Conservation (phyloP, 2,329 filamentous ascomycete species). For the Triangularia setosa region DNA sequence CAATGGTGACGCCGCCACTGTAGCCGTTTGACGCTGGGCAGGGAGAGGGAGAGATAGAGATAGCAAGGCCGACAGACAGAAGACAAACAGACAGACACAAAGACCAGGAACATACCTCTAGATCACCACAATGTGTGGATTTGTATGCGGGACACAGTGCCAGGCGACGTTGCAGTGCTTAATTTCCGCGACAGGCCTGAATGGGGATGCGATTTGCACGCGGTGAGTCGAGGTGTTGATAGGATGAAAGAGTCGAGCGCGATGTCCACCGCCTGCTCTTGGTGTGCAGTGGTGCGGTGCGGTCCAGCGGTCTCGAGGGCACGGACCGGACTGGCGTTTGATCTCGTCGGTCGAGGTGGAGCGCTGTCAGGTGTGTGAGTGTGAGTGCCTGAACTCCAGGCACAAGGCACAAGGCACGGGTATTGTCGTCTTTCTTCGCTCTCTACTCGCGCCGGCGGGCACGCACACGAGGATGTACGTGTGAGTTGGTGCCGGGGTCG, state of each 20-base stretch:
- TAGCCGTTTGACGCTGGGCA: not conserved
- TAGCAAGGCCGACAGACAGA: not conserved
- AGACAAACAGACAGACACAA: not conserved
- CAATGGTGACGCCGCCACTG: not conserved
- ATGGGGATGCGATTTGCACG: slow-evolving; percentile 6
- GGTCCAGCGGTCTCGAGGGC: slow-evolving; percentile 4
- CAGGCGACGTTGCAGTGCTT: slow-evolving; percentile 21
- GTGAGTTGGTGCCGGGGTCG: too few relatives aligned
- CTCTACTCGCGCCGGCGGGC: not conserved
- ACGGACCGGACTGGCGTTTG: slow-evolving; percentile 10
- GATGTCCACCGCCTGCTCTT: not conserved
- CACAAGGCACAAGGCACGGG: not conserved
- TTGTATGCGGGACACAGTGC: slow-evolving; percentile 6
- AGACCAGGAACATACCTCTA: slow-evolving; percentile 13
- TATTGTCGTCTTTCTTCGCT: not conserved
- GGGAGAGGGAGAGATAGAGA: not conserved
- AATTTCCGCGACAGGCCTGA: slow-evolving; percentile 19
- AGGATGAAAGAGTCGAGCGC: slow-evolving; percentile 1
- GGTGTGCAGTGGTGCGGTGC: not conserved
- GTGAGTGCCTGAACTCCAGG: not conserved
- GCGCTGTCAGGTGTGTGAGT: not conserved
- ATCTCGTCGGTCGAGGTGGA: not conserved
- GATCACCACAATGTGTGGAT: slow-evolving; percentile 8
- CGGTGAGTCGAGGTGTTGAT: slow-evolving; percentile 7
- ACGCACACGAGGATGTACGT: not conserved